Evolutionary conservation across 2,329 filamentous ascomycete species (phyloP).

Genomic region (Trichoderma cornu-damae): DNA sequence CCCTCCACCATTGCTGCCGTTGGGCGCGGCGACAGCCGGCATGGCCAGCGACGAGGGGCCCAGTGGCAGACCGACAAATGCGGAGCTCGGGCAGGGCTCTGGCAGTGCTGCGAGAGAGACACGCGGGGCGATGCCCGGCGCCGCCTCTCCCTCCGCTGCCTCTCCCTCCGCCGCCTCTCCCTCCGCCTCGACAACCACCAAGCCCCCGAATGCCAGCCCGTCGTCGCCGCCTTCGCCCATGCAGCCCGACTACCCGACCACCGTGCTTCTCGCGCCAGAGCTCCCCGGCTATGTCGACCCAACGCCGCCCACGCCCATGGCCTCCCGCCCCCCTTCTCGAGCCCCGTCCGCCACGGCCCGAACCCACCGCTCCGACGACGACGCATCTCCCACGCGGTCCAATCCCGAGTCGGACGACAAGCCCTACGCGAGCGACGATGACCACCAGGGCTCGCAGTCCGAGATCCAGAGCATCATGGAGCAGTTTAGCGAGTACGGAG

Average conservation of each 20-base stretch:
- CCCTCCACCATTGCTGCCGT: not conserved
- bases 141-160: not conserved
- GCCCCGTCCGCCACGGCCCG: slow-evolving; percentile 52
- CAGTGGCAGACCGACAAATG: slow-evolving; percentile 3
- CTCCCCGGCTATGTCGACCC: slow-evolving; percentile 51
- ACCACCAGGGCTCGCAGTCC: slow-evolving; percentile 64
- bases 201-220: slow-evolving; percentile 35
- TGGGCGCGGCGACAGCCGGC: not conserved
- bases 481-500: slow-evolving; percentile 75
- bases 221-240: slow-evolving; percentile 33
- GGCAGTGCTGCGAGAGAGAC: not conserved
- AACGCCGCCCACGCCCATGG: slow-evolving; percentile 51
- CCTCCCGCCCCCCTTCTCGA: slow-evolving; percentile 54
- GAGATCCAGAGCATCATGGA: slow-evolving; percentile 99
- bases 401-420: slow-evolving; percentile 54
- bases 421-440: slow-evolving; percentile 54
- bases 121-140: not conserved
- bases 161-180: slow-evolving; percentile 38
- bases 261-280: slow-evolving; percentile 45
- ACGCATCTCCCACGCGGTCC: slow-evolving; percentile 49
- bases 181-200: slow-evolving; percentile 46
- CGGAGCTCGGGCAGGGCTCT: slow-evolving; percentile 9
- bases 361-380: slow-evolving; percentile 38
- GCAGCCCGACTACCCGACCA: slow-evolving; percentile 24
- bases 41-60: slow-evolving; percentile 11